phyloP scores from a whole-genome alignment of 805 yeast genomes.

The Wickerhamiella qilinensis region DNA sequence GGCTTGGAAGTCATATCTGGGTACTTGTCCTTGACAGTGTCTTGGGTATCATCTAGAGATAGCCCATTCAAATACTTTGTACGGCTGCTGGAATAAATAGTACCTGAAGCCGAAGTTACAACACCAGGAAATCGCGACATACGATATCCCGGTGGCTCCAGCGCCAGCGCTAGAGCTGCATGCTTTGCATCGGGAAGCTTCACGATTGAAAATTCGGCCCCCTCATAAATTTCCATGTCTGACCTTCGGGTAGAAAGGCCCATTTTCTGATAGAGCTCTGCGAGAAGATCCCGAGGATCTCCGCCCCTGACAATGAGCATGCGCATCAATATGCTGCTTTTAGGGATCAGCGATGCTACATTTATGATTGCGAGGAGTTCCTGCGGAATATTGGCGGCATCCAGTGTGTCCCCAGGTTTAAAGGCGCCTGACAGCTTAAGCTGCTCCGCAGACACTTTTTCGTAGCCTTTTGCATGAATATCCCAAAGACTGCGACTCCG shows the following conservation, averaged over 20 bases:
- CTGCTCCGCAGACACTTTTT: slow-evolving; percentile 49
- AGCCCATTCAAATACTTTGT: neutral
- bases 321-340: neutral
- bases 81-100: neutral
- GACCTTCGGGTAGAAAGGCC: neutral
- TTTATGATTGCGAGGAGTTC: neutral
- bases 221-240: neutral
- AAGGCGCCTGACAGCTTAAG: slow-evolving; percentile 67
- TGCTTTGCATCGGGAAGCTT: slow-evolving; percentile 3
- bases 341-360: neutral
- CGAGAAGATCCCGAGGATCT: neutral
- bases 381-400: neutral
- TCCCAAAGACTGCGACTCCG: slow-evolving; percentile 48
- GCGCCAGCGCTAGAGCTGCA: slow-evolving; percentile 5
- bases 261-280: neutral
- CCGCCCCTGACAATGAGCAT: neutral
- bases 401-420: slow-evolving; percentile 1
- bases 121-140: slow-evolving; percentile 6
- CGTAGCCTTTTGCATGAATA: slow-evolving; percentile 52
- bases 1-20: neutral
- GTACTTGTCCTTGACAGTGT: neutral
- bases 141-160: slow-evolving; percentile 3
- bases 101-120: slow-evolving; percentile 1
- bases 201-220: neutral
- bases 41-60: neutral